phyloP scores from a whole-genome alignment of 1,284 basidiomycete genomes.

The Apiotrichum veenhuisii region DNA sequence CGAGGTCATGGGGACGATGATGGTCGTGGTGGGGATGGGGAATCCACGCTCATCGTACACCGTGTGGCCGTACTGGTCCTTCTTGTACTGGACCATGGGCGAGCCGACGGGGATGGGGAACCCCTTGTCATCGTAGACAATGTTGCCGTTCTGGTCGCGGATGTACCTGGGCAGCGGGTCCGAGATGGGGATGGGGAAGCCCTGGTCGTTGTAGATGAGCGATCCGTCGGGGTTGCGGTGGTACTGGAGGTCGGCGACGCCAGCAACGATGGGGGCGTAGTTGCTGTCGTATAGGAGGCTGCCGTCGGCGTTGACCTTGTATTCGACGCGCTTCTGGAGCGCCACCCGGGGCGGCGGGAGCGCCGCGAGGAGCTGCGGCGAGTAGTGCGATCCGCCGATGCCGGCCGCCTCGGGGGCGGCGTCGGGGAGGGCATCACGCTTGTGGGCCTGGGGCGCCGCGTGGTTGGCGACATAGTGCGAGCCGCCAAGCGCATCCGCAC shows the following conservation, averaged over 20 bases:
- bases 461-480: conserved; percentile 14
- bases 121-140: conserved; percentile 4
- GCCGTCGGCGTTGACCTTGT: too few species aligned
- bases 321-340: too few species aligned
- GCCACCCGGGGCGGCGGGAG: too few species aligned
- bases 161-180: background rate
- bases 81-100: too few species aligned
- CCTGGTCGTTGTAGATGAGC: background rate
- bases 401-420: background rate
- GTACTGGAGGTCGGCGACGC: too few species aligned
- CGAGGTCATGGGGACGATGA: conserved; percentile 38
- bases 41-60: conserved; percentile 35
- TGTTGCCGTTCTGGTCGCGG: background rate
- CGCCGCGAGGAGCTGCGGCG: background rate
- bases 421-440: conserved; percentile 3
- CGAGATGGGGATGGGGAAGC: background rate
- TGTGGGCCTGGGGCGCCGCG: background rate
- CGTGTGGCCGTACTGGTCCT: background rate
- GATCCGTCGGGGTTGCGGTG: too few species aligned
- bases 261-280: background rate
- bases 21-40: conserved; percentile 46
- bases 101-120: background rate
- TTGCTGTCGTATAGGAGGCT: background rate
- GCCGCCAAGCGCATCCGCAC: conserved; percentile 9
- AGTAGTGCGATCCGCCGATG: conserved; percentile 16